Conservation (phyloP, 176 grass and related monocot genomes). For the Tillandsia fasciculata region DNA sequence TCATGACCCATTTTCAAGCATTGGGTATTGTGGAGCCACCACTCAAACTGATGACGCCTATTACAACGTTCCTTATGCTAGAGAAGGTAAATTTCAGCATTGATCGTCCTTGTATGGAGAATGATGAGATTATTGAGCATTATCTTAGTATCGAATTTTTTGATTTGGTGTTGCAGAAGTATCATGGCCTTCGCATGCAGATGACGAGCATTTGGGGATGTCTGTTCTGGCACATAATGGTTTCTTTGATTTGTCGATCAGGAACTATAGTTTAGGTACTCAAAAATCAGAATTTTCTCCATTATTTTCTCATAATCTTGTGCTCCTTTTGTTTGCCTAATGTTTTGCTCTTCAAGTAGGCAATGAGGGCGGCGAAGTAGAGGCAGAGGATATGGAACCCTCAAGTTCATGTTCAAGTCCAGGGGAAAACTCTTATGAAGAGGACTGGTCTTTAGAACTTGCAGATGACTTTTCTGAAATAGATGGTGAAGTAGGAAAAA, state of each 20-base stretch:
- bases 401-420: slow-evolving; percentile 57
- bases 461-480: slow-evolving; percentile 43
- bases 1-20: slow-evolving; percentile 29
- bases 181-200: slow-evolving; percentile 15
- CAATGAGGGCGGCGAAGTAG: slow-evolving; percentile 23
- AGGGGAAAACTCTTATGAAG: slow-evolving; percentile 20
- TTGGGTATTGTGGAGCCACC: slow-evolving; percentile 36
- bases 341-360: slow-evolving; percentile 22
- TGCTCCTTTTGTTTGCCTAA: background rate
- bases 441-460: slow-evolving; percentile 28
- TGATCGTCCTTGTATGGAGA: background rate
- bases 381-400: slow-evolving; percentile 26
- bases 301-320: background rate
- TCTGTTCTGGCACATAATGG: slow-evolving; percentile 25
- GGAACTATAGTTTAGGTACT: slow-evolving; percentile 35
- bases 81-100: slow-evolving; percentile 29
- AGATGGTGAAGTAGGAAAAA: slow-evolving; percentile 57
- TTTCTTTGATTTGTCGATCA: slow-evolving; percentile 33
- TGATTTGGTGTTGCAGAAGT: slow-evolving; percentile 31
- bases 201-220: slow-evolving; percentile 29
- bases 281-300: background rate
- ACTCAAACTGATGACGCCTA: slow-evolving; percentile 19
- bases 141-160: background rate
- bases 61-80: slow-evolving; percentile 24
- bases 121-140: slow-evolving; percentile 11